phyloP scores from a whole-genome alignment of 306 rosid genomes.

The Rosa persica region DNA sequence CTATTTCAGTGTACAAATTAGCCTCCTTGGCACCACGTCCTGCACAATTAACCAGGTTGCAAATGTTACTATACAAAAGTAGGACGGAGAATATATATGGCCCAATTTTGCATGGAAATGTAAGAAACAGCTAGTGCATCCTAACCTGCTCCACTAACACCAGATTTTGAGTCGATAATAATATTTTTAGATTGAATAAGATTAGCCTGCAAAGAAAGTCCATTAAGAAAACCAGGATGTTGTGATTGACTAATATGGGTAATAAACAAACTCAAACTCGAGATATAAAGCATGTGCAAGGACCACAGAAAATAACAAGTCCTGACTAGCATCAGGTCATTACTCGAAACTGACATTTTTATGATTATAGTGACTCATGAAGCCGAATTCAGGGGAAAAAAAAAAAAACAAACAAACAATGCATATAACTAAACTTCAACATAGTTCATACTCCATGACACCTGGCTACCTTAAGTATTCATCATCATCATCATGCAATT shows the following conservation, averaged over 20 bases:
- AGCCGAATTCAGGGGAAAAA: not conserved
- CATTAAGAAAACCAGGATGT: conserved; percentile 16
- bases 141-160: conserved; percentile 96
- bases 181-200: conserved; percentile 56
- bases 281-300: conserved; percentile 5
- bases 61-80: conserved; percentile 8
- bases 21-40: conserved; percentile 86
- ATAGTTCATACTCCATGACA: not conserved
- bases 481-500: not conserved
- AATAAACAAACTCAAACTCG: not conserved
- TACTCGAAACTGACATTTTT: not conserved
- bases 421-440: not conserved
- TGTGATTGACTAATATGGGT: not conserved
- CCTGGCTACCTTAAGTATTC: not conserved
- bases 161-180: conserved; percentile 90
- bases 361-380: not conserved
- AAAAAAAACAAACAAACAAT: not conserved
- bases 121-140: conserved; percentile 26
- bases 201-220: conserved; percentile 59
- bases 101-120: conserved; percentile 7
- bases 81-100: conserved; percentile 6
- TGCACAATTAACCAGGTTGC: conserved; percentile 43
- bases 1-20: conserved; percentile 78
- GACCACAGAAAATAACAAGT: conserved; percentile 10
- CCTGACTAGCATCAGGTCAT: conserved; percentile 7